These are phyloP conservation scores for Cylindrodendrum hubeiense DNA, from an alignment of 2,329 filamentous ascomycete genomes.

Conservation along the genomic window DNA sequence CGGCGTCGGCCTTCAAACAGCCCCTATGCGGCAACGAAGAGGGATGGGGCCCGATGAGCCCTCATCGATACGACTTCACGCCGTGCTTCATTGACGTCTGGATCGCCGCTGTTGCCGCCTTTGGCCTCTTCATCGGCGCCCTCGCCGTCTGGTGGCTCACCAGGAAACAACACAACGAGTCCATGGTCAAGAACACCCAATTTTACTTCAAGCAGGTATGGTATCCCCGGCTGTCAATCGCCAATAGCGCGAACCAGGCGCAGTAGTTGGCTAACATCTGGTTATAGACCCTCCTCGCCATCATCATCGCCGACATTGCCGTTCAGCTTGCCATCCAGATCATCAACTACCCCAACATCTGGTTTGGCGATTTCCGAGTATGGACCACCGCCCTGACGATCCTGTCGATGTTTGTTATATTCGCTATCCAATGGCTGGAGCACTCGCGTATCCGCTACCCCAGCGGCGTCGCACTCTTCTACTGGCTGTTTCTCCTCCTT, in stretches of 20 bases:
- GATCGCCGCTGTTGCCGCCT: conserved; percentile 82
- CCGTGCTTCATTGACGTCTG: conserved; percentile 97
- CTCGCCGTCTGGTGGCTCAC: conserved; percentile 85
- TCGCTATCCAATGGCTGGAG: conserved; percentile 86
- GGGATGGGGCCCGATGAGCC: conserved; percentile 95
- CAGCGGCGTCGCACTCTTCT: conserved; percentile 90
- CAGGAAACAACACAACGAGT: conserved; percentile 71
- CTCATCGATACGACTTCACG: conserved; percentile 90
- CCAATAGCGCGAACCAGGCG: background rate
- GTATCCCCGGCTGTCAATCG: too few species aligned
- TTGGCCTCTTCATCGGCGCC: conserved; percentile 82
- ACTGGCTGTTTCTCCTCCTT: conserved; percentile 90
- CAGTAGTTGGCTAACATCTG: background rate
- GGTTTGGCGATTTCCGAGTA: conserved; percentile 86
- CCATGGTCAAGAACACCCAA: conserved; percentile 86
- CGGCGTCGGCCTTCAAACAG: conserved; percentile 67
- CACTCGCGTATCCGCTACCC: conserved; percentile 85
- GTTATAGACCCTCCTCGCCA: conserved; percentile 68
- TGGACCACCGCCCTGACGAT: conserved; percentile 83
- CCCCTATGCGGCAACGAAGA: conserved; percentile 89
- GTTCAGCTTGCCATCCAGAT: conserved; percentile 84
- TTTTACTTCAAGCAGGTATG: conserved; percentile 91
- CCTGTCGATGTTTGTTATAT: conserved; percentile 79
- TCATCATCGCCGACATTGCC: conserved; percentile 75
- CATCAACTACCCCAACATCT: conserved; percentile 74